Conservation (phyloP, 2,329 filamentous ascomycete species). For the Claviceps quebecensis region DNA sequence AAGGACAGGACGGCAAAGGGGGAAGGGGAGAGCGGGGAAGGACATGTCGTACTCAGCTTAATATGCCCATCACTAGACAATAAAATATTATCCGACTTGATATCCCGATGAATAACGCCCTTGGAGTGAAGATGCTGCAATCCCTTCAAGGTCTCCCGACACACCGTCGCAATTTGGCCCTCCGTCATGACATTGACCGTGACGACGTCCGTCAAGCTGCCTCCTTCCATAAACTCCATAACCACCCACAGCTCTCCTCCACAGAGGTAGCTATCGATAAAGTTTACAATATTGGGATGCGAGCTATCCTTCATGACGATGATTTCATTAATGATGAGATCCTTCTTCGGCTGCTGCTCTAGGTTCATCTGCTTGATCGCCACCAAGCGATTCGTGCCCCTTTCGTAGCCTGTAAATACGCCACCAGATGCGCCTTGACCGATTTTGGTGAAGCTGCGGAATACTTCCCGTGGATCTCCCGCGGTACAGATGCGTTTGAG, state of each 20-base stretch:
- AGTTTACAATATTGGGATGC: conserved; percentile 98
- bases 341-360: conserved; percentile 97
- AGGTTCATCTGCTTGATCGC: conserved; percentile 99
- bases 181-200: conserved; percentile 99
- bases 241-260: conserved; percentile 92
- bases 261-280: conserved; percentile 91
- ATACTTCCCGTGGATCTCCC: conserved; percentile 78
- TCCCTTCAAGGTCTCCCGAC: conserved; percentile 80
- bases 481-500: conserved; percentile 83
- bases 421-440: conserved; percentile 94
- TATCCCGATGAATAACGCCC: conserved; percentile 94
- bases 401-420: conserved; percentile 83
- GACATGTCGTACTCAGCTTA: conserved; percentile 64
- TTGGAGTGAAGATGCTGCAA: conserved; percentile 94
- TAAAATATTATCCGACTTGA: conserved; percentile 97
- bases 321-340: conserved; percentile 98
- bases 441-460: conserved; percentile 82
- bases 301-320: conserved; percentile 98
- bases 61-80: conserved; percentile 90
- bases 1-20: background rate
- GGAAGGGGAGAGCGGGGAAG: background rate
- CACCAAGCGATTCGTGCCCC: conserved; percentile 71
- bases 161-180: conserved; percentile 91
- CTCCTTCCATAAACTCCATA: conserved; percentile 99
- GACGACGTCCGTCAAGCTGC: conserved; percentile 92